Conservation (phyloP, 441 rosid species). For the Erodium texanum region DNA sequence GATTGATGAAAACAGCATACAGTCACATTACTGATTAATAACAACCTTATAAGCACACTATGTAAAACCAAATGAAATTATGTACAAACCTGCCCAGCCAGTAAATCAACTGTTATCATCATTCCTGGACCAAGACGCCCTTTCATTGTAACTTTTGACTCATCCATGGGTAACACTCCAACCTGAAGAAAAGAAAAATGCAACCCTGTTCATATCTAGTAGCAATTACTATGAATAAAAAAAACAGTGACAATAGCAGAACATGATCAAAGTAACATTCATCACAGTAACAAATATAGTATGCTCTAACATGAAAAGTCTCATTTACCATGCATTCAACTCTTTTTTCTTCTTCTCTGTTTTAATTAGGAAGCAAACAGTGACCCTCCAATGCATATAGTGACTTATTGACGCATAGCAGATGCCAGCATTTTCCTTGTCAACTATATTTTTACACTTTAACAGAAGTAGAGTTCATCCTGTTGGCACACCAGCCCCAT, state of each 20-base stretch:
- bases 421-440: not conserved
- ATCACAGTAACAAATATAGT: not conserved
- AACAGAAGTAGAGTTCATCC: not conserved
- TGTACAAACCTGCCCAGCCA: slow-evolving; percentile 76
- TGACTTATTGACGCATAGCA: not conserved
- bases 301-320: slow-evolving; percentile 1
- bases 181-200: slow-evolving; percentile 44
- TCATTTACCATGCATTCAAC: not conserved
- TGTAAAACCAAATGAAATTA: slow-evolving; percentile 17
- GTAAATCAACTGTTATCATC: slow-evolving; percentile 93
- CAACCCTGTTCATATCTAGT: slow-evolving; percentile 16
- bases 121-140: slow-evolving; percentile 99
- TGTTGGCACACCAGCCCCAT: not conserved
- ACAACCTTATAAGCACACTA: not conserved
- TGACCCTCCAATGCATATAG: not conserved
- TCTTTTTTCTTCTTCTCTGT: not conserved
- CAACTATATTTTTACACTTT: slow-evolving; percentile 1
- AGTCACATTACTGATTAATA: slow-evolving; percentile 4
- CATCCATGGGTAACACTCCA: slow-evolving; percentile 95
- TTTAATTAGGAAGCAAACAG: not conserved
- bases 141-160: slow-evolving; percentile 80
- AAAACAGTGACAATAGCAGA: not conserved
- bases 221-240: slow-evolving; percentile 5
- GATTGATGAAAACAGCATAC: not conserved
- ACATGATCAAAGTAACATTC: not conserved